Evolutionary conservation across 208 protist genomes (phyloP).

Genomic region (Leishmania gerbilli): DNA sequence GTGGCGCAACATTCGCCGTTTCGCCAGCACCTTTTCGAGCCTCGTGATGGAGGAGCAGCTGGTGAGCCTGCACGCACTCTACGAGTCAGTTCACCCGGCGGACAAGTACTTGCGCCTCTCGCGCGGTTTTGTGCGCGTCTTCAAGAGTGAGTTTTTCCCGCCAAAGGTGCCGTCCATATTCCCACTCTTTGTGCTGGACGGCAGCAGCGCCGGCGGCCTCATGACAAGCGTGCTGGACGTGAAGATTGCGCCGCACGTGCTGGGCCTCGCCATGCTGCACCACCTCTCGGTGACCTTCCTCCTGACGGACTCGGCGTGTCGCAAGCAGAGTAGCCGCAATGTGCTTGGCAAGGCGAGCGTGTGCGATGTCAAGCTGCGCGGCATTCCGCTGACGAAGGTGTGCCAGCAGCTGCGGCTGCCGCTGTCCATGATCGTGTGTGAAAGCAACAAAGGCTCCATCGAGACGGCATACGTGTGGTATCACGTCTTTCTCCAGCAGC

Average conservation of each 20-base stretch:
- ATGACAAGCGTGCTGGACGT: constrained; percentile 73
- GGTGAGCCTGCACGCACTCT: constrained; percentile 77
- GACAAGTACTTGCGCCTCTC: constrained; percentile 77
- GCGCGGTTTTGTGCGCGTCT: constrained; percentile 90
- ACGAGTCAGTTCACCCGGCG: constrained; percentile 62
- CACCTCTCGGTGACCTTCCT: constrained; percentile 81
- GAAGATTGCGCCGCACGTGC: constrained; percentile 82
- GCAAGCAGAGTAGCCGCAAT: constrained; percentile 64
- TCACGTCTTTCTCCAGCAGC: constrained; percentile 72
- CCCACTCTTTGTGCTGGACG: constrained; percentile 84
- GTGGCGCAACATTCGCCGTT: constrained; percentile 20
- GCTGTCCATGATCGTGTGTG: constrained; percentile 75
- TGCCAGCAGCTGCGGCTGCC: constrained; percentile 80
- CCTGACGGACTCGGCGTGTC: constrained; percentile 58
- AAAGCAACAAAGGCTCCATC: constrained; percentile 64
- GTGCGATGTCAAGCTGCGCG: constrained; percentile 83
- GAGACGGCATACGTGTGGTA: constrained; percentile 78
- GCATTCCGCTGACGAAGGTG: constrained; percentile 89
- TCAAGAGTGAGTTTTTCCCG: constrained; percentile 44
- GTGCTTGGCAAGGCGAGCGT: constrained; percentile 70
- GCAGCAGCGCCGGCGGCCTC: constrained; percentile 73
- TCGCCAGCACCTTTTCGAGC: constrained; percentile 39
- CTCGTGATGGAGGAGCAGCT: constrained; percentile 73
- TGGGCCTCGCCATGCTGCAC: constrained; percentile 89
- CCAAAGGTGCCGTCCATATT: constrained; percentile 75